Base-by-base conservation (phyloP, 768 basidiomycete genomes). In the Suillus bovinus region DNA sequence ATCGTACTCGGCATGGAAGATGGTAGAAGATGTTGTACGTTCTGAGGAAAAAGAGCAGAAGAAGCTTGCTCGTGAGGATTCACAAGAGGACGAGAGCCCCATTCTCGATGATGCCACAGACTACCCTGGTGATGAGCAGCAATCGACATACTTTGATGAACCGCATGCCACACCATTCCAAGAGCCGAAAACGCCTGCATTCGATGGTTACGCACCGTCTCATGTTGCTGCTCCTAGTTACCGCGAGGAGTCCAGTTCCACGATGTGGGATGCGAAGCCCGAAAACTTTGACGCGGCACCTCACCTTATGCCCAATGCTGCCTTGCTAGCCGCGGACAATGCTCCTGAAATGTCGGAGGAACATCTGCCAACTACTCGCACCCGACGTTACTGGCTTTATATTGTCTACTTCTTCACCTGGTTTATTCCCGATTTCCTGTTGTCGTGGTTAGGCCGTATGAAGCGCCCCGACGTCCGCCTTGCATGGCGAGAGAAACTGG, bases 401-500 rank as follows among this genome's bases (percentile, higher is more conserved):
- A 69, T 84, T 52, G 86, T 86, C 27, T 79, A 83, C 81, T 27
- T 77, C 5, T 65, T 76, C 47, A 88, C 88, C 0, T 84, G 78
- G 75, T 82, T 82, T 75, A 81, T 88, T 17, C 88, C 88, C 0
- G 65, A 75, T 29, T 84, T 87, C 64, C 63, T 79, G 4, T 77
- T 88, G 36, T 70, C 70, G 50, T 72, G 74, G 55, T 41, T 87
- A 53, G 86, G 87, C 6, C 80, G 84, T 20, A 86, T 89, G 87
- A 87, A 87, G 70, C 83, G 87, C 11, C 84, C 86, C 24, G 87
- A 89, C 69, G 76, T 89, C 52, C 82, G 84, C 56, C 80, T 88
- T 49, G 87, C 87, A 0, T 89, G 88, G 88, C 78, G 87, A 46
- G 87, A 89, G 69, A 89, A 89, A 72, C 67, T 88, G 58, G 82